A percentile compares a stretch with the other conserved stretches of the same genome.
These are phyloP conservation scores for Leonotis leonurus DNA, from an alignment of 257 asterid genomes.

Conservation along the genomic window DNA sequence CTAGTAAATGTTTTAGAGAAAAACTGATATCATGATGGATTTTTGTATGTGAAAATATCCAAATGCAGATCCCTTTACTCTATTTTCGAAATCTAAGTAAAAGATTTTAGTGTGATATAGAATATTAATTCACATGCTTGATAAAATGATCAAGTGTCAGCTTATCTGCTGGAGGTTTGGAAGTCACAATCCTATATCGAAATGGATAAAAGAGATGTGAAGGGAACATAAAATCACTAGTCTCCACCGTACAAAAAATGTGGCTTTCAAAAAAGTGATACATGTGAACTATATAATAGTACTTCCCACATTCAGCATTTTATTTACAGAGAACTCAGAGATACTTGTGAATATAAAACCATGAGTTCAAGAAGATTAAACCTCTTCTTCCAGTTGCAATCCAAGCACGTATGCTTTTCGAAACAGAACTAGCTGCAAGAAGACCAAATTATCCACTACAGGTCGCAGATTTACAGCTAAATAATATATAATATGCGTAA, in stretches of 20 bases:
- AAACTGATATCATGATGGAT: too few species aligned
- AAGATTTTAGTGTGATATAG: too few species aligned
- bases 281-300: not conserved
- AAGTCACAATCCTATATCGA: too few species aligned
- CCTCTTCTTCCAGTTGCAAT: conserved; percentile 73
- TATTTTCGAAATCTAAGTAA: too few species aligned
- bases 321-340: not conserved
- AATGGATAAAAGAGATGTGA: too few species aligned
- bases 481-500: not conserved
- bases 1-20: too few species aligned
- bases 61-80: too few species aligned
- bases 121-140: too few species aligned
- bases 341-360: not conserved
- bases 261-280: not conserved
- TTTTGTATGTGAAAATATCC: too few species aligned
- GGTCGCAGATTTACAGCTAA: not conserved
- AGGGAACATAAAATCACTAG: not conserved
- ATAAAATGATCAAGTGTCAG: too few species aligned
- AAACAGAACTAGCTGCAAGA: conserved; percentile 38
- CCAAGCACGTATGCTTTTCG: conserved; percentile 62
- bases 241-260: not conserved
- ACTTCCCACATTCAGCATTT: not conserved
- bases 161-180: too few species aligned
- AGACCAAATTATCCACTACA: conserved; percentile 13
- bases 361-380: conserved; percentile 17